A percentile compares a stretch with the other conserved stretches of the same genome.
Evolutionary conservation across 2,329 filamentous ascomycete species (phyloP).

Genomic region (Sclerotinia sclerotiorum): DNA sequence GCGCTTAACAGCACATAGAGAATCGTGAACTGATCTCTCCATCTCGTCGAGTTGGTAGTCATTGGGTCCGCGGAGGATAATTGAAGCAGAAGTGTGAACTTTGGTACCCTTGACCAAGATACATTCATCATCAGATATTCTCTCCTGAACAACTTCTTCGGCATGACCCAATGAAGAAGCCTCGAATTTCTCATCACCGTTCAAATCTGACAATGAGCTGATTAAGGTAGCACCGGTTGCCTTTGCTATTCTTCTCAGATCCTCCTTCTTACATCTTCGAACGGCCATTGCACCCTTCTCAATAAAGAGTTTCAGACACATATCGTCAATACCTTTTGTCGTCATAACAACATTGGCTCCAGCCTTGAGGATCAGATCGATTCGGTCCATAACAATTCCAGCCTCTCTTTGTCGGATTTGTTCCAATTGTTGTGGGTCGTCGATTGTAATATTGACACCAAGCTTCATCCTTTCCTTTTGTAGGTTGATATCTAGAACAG

Average conservation of each 20-base stretch:
- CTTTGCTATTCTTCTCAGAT: slow-evolving; percentile 90
- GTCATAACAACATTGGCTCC: slow-evolving; percentile 95
- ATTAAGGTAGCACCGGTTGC: slow-evolving; percentile 92
- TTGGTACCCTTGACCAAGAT: slow-evolving; percentile 97
- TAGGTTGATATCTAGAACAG: slow-evolving; percentile 94
- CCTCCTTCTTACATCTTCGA: slow-evolving; percentile 97
- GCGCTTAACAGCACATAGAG: slow-evolving; percentile 93
- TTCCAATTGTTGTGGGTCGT: slow-evolving; percentile 95
- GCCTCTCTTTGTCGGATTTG: slow-evolving; percentile 93
- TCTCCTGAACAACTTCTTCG: slow-evolving; percentile 96
- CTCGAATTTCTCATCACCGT: slow-evolving; percentile 97
- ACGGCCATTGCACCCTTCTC: slow-evolving; percentile 96
- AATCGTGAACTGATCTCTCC: slow-evolving; percentile 98
- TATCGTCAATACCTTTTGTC: slow-evolving; percentile 97
- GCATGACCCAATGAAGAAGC: slow-evolving; percentile 84
- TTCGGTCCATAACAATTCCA: slow-evolving; percentile 87
- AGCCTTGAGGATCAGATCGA: slow-evolving; percentile 97
- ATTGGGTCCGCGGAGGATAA: slow-evolving; percentile 93
- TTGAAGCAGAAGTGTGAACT: slow-evolving; percentile 87
- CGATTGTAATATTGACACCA: slow-evolving; percentile 96
- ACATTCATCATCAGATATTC: slow-evolving; percentile 98
- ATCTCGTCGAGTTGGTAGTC: slow-evolving; percentile 98
- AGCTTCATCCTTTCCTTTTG: slow-evolving; percentile 99
- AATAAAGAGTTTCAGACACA: slow-evolving; percentile 90
- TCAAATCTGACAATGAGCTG: slow-evolving; percentile 90